Conservation (phyloP, 1,284 basidiomycete genomes). For the Microbotryum intermedium region DNA sequence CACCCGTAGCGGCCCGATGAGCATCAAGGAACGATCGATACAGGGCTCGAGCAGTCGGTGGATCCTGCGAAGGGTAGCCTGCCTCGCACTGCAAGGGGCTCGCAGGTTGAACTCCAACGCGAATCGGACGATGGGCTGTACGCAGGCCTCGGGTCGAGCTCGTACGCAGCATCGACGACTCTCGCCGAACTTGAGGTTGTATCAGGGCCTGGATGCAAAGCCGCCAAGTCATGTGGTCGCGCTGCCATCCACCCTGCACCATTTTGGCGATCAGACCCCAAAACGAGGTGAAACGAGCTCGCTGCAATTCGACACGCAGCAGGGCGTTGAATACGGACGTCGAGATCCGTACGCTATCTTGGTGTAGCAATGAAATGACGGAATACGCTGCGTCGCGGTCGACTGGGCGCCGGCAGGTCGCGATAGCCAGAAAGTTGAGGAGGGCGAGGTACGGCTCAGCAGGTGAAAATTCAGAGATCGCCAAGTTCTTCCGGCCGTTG, state of each 20-base stretch:
- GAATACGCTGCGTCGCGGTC: constrained; percentile 16
- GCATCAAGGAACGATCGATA: too few relatives aligned
- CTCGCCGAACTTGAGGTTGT: too few relatives aligned
- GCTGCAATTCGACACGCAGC: constrained; percentile 18
- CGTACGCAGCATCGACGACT: too few relatives aligned
- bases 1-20: too few relatives aligned
- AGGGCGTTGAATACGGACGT: constrained; percentile 10
- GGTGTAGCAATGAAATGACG: constrained; percentile 3
- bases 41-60: too few relatives aligned
- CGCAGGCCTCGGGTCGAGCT: too few relatives aligned
- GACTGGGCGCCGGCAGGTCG: background rate
- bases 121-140: too few relatives aligned
- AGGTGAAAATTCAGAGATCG: background rate
- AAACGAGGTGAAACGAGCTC: constrained; percentile 16
- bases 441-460: constrained; percentile 20
- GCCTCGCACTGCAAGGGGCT: too few relatives aligned
- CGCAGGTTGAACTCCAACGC: too few relatives aligned
- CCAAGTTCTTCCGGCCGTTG: background rate
- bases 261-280: constrained; percentile 21
- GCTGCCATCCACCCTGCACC: background rate
- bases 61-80: too few relatives aligned
- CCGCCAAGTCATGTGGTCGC: constrained; percentile 2
- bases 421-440: background rate
- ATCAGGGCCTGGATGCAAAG: constrained; percentile 7
- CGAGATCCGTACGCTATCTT: constrained; percentile 9